Percentiles rank a stretch among this genome's conserved stretches.
These are phyloP conservation scores for Stenogyne calaminthoides DNA, from an alignment of 305 asterid genomes.

Conservation along the genomic window DNA sequence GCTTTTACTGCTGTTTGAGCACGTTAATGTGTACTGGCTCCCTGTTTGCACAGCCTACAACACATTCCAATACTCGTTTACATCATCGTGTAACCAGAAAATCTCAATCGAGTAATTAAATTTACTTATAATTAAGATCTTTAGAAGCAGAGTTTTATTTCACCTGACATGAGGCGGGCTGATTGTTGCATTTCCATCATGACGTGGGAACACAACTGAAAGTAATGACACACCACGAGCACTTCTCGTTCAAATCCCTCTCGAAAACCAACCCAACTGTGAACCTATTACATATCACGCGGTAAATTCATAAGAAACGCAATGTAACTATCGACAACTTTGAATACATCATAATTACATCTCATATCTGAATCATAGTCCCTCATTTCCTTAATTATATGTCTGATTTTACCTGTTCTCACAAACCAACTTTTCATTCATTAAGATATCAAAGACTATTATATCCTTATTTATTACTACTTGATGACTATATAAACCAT, in stretches of 20 bases:
- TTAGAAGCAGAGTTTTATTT: background rate
- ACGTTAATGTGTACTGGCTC: slow-evolving; percentile 49
- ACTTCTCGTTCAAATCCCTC: slow-evolving; percentile 59
- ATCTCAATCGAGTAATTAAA: background rate
- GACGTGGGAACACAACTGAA: slow-evolving; percentile 67
- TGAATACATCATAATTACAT: background rate
- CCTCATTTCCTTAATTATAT: too few relatives aligned
- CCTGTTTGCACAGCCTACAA: slow-evolving; percentile 56
- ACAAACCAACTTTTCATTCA: too few relatives aligned
- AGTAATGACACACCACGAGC: slow-evolving; percentile 76
- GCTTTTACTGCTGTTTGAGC: slow-evolving; percentile 56
- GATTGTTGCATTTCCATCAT: slow-evolving; percentile 61
- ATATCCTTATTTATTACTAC: too few relatives aligned
- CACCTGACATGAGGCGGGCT: slow-evolving; percentile 55
- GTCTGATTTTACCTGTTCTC: too few relatives aligned
- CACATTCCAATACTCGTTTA: background rate
- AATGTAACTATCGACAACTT: background rate
- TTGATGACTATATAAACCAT: too few relatives aligned
- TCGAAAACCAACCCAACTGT: slow-evolving; percentile 50
- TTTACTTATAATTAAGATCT: too few relatives aligned
- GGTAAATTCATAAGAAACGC: background rate
- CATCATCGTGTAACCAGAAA: background rate
- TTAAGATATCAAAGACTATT: too few relatives aligned
- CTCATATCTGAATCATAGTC: too few relatives aligned
- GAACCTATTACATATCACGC: slow-evolving; percentile 37